phyloP scores from a whole-genome alignment of 768 basidiomycete genomes.

The Nidula microcarpa region DNA sequence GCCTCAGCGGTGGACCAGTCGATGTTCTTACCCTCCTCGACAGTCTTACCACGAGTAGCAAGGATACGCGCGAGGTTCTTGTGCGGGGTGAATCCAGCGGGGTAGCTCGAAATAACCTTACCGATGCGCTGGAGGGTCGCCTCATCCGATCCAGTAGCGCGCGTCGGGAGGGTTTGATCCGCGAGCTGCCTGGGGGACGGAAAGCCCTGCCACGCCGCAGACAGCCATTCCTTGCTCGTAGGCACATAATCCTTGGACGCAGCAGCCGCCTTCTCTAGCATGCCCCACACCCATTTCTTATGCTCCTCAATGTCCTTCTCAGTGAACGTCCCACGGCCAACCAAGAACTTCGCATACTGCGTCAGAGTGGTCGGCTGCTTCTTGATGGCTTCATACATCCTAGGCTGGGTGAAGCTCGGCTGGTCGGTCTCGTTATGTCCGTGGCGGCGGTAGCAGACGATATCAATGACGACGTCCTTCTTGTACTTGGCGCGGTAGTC shows the following conservation, averaged over 20 bases:
- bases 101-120: constrained; percentile 82
- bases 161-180: constrained; percentile 88
- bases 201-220: constrained; percentile 97
- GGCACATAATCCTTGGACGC: constrained; percentile 95
- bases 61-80: constrained; percentile 95
- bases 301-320: constrained; percentile 97
- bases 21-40: constrained; percentile 88
- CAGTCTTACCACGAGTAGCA: constrained; percentile 78
- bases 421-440: constrained; percentile 99
- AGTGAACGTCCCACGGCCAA: constrained; percentile 90
- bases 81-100: constrained; percentile 82
- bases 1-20: constrained; percentile 99
- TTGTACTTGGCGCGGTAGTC: constrained; percentile 98
- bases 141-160: constrained; percentile 76
- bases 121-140: constrained; percentile 82
- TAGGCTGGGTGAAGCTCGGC: constrained; percentile 96
- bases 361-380: constrained; percentile 91
- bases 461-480: constrained; percentile 97
- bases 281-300: constrained; percentile 99
- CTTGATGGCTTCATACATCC: constrained; percentile 97
- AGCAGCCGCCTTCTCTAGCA: constrained; percentile 95
- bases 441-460: constrained; percentile 97
- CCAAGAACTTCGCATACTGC: constrained; percentile 87
- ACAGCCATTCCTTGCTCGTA: constrained; percentile 94
- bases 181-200: constrained; percentile 95